phyloP scores from a whole-genome alignment of 441 rosid genomes.

The Pelargonium citronellum region DNA sequence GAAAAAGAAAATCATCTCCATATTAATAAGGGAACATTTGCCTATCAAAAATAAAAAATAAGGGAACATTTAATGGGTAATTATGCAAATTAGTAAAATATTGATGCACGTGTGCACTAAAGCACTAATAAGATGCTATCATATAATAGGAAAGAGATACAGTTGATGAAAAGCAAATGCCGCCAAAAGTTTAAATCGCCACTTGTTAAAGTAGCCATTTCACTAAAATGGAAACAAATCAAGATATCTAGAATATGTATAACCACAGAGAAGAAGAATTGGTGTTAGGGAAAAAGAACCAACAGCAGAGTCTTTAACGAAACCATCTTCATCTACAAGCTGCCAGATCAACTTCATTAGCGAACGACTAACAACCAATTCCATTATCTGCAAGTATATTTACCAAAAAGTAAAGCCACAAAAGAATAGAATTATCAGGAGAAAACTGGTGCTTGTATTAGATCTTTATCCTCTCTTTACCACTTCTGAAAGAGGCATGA shows the following conservation, averaged over 20 bases:
- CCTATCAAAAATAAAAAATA: too few relatives aligned
- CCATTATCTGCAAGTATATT: slow-evolving; percentile 47
- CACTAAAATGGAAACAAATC: slow-evolving; percentile 7
- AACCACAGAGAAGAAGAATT: not conserved
- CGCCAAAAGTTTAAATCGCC: not conserved
- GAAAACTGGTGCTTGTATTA: not conserved
- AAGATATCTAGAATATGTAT: not conserved
- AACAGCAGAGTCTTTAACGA: slow-evolving; percentile 80
- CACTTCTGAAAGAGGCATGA: slow-evolving; percentile 70
- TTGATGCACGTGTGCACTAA: slow-evolving; percentile 5
- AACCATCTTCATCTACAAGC: slow-evolving; percentile 72
- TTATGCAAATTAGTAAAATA: not conserved
- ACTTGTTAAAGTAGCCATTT: not conserved
- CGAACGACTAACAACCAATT: slow-evolving; percentile 45
- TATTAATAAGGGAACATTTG: not conserved
- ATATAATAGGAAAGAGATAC: not conserved
- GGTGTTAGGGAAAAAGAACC: slow-evolving; percentile 26
- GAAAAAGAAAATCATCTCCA: not conserved
- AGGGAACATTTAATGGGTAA: not conserved
- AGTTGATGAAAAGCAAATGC: not conserved
- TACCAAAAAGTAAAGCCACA: slow-evolving; percentile 11
- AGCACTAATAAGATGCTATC: slow-evolving; percentile 11
- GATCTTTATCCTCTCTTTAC: slow-evolving; percentile 28
- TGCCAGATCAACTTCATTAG: slow-evolving; percentile 52
- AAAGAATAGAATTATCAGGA: not conserved